Percentiles rank a stretch among this genome's conserved stretches.
These are phyloP conservation scores for Rhizopus stolonifer DNA, from an alignment of 371 early-diverging fungal genomes.

Conservation along the genomic window DNA sequence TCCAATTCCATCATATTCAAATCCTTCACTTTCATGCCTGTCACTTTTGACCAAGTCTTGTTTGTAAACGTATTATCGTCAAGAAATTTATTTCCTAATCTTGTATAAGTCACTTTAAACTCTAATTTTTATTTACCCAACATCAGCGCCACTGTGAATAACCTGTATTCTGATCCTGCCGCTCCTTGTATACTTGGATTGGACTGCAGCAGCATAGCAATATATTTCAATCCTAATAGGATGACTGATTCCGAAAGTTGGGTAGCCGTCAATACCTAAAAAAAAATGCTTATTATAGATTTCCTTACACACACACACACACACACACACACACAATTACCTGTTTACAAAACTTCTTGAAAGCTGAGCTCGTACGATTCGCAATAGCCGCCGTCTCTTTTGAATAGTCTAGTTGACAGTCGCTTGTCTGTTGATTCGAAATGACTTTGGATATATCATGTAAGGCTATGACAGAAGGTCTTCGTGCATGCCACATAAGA, in stretches of 20 bases:
- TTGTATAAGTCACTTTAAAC: too few species aligned
- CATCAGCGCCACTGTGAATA: conserved; percentile 81
- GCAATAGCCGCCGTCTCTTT: conserved; percentile 49
- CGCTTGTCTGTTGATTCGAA: conserved; percentile 9
- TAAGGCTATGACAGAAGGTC: conserved; percentile 45
- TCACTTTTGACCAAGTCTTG: conserved; percentile 71
- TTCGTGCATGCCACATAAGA: conserved; percentile 64
- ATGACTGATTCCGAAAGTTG: conserved; percentile 66
- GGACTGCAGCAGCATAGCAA: conserved; percentile 59
- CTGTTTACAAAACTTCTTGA: conserved; percentile 56
- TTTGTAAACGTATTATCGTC: conserved; percentile 73
- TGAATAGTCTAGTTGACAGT: conserved; percentile 17
- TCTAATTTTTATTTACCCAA: conserved; percentile 29
- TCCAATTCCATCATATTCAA: conserved; percentile 74
- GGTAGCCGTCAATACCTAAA: conserved; percentile 60
- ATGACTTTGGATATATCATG: conserved; percentile 29
- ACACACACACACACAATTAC: conserved; percentile 17
- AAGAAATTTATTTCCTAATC: conserved; percentile 63
- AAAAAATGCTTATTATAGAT: too few species aligned
- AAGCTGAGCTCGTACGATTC: conserved; percentile 48
- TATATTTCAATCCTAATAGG: conserved; percentile 61
- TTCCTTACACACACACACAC: not conserved
- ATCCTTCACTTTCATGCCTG: conserved; percentile 63
- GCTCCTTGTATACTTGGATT: conserved; percentile 66
- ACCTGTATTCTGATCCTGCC: conserved; percentile 73